These are phyloP conservation scores for Aechmea fasciata DNA, from an alignment of 176 grass and related monocot genomes.

Conservation along the genomic window DNA sequence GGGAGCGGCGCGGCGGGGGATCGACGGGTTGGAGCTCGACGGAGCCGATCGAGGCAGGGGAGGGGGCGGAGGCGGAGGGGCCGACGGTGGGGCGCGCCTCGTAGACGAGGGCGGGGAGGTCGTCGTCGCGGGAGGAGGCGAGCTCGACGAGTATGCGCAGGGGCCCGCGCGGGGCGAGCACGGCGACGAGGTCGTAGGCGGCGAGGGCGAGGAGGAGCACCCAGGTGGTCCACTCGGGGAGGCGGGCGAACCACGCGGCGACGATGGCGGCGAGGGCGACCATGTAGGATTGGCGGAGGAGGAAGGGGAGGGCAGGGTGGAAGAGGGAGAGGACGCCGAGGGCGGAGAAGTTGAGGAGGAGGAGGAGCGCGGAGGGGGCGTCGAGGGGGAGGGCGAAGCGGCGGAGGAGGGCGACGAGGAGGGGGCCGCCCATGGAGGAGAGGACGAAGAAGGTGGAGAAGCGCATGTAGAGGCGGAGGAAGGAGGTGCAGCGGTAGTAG, in stretches of 20 bases:
- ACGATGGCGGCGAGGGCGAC: conserved; percentile 80
- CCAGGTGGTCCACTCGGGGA: conserved; percentile 98
- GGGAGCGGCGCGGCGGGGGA: not conserved
- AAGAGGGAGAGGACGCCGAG: conserved; percentile 77
- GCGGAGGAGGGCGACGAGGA: conserved; percentile 49
- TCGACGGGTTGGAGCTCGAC: conserved; percentile 55
- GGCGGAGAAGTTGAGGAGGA: conserved; percentile 69
- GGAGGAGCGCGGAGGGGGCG: conserved; percentile 46
- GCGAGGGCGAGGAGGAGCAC: conserved; percentile 80
- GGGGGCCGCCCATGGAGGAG: conserved; percentile 80
- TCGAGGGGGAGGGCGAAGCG: conserved; percentile 54
- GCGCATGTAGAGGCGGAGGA: conserved; percentile 95
- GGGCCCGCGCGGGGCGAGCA: conserved; percentile 69
- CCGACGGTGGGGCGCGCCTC: conserved; percentile 60
- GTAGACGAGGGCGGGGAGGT: conserved; percentile 82
- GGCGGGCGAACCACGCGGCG: conserved; percentile 71
- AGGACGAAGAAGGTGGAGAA: conserved; percentile 97
- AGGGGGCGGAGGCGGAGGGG: conserved; percentile 9
- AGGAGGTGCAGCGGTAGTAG: conserved; percentile 92
- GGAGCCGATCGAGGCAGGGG: conserved; percentile 28
- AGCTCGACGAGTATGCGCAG: conserved; percentile 89
- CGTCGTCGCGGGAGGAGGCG: conserved; percentile 80
- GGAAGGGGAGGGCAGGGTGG: conserved; percentile 57
- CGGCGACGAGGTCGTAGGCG: conserved; percentile 73
- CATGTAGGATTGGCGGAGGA: conserved; percentile 89